Percentiles rank a stretch among this genome's conserved stretches.
These are phyloP conservation scores for Detonula confervacea DNA, from an alignment of 352 stramenopile genomes.

Conservation along the genomic window DNA sequence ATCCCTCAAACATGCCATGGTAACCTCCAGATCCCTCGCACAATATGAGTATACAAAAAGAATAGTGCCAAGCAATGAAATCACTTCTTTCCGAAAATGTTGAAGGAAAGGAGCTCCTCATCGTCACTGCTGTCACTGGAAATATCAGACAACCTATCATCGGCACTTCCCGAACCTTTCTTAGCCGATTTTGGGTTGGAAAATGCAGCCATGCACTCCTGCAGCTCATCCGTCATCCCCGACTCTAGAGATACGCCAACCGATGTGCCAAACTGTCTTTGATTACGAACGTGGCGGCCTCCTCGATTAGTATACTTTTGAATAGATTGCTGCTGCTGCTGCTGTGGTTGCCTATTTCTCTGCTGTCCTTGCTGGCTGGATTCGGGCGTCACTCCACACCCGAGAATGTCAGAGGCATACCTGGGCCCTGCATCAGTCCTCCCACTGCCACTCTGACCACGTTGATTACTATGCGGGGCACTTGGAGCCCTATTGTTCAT, in stretches of 20 bases:
- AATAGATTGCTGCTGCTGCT: background rate
- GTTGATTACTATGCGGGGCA: constrained; percentile 2
- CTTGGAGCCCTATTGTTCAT: constrained; percentile 2
- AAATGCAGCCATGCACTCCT: constrained; percentile 19
- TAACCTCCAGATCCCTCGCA: too few species aligned
- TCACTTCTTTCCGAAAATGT: constrained; percentile 47
- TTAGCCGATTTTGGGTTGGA: constrained; percentile 1
- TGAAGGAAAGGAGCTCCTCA: constrained; percentile 50
- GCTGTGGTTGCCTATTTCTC: too few species aligned
- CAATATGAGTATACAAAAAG: too few species aligned
- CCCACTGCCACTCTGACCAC: constrained; percentile 5
- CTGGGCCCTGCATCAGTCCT: background rate
- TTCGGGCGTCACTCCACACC: constrained; percentile 15
- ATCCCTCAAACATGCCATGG: too few species aligned
- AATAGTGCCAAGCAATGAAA: too few species aligned
- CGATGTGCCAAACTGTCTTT: constrained; percentile 55
- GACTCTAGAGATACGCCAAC: constrained; percentile 31
- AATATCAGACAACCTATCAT: constrained; percentile 6
- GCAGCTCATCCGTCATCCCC: constrained; percentile 20
- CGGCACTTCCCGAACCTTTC: background rate
- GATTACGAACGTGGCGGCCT: constrained; percentile 38
- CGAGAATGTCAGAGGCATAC: constrained; percentile 34
- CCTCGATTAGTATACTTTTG: constrained; percentile 15
- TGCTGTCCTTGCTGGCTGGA: background rate
- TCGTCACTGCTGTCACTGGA: constrained; percentile 30